phyloP scores from a whole-genome alignment of 108 stramenopile genomes.

The Craspedostauros australis region DNA sequence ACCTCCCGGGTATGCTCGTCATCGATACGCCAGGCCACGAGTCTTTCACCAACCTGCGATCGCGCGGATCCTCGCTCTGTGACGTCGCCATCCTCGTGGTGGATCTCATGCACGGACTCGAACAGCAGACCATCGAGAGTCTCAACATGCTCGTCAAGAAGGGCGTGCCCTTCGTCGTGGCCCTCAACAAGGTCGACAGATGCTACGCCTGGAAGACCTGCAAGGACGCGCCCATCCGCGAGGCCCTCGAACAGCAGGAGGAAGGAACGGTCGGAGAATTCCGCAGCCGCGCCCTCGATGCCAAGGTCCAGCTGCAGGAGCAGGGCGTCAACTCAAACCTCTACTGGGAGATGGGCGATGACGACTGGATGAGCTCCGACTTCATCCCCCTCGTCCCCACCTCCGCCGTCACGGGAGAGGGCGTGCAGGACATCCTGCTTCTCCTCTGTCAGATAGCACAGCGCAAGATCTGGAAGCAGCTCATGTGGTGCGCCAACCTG shows the following conservation, averaged over 20 bases:
- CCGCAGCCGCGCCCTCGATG: conserved; percentile 69
- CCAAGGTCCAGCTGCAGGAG: conserved; percentile 85
- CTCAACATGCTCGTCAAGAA: conserved; percentile 88
- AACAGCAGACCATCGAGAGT: conserved; percentile 99
- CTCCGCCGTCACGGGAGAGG: conserved; percentile 97
- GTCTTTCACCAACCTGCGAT: conserved; percentile 95
- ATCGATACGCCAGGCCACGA: conserved; percentile 99
- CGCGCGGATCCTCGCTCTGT: conserved; percentile 94
- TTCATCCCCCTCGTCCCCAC: conserved; percentile 96
- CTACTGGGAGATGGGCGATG: conserved; percentile 99
- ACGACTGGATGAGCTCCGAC: conserved; percentile 84
- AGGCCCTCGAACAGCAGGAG: conserved; percentile 85
- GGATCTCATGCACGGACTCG: conserved; percentile 99
- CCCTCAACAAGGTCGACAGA: conserved; percentile 98
- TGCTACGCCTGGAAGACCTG: conserved; percentile 96
- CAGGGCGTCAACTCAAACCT: conserved; percentile 98
- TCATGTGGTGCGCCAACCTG: conserved; percentile 93
- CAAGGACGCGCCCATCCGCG: conserved; percentile 89
- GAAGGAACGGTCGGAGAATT: conserved; percentile 91
- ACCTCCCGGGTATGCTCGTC: conserved; percentile 95
- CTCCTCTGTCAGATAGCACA: conserved; percentile 92
- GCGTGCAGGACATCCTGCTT: conserved; percentile 95
- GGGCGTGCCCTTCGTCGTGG: conserved; percentile 96
- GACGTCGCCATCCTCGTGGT: conserved; percentile 99
- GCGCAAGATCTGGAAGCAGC: conserved; percentile 79